Evolutionary conservation across 2,329 filamentous ascomycete species (phyloP).

Genomic region (Fragosphaeria purpurea): DNA sequence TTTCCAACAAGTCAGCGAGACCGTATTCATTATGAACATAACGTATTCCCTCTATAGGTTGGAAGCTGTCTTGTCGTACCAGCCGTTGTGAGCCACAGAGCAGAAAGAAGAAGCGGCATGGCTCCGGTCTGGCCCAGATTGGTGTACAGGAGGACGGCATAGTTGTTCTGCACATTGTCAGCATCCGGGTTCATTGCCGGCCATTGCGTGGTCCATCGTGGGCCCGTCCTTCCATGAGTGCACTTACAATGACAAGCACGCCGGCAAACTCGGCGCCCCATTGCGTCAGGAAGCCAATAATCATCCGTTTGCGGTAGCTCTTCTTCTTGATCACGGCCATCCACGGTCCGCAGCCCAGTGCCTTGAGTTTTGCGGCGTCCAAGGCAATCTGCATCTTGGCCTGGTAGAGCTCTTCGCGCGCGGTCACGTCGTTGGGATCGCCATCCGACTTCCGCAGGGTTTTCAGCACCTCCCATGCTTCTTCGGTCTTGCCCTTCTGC

Average conservation of each 20-base stretch:
- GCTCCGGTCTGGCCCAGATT: conserved; percentile 28
- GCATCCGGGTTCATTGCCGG: too few species aligned
- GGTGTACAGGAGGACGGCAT: conserved; percentile 27
- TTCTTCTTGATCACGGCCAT: conserved; percentile 34
- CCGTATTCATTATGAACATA: too few species aligned
- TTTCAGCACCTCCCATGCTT: conserved; percentile 33
- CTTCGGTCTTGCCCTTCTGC: conserved; percentile 31
- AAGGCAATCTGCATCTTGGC: conserved; percentile 34
- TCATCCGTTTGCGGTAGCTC: conserved; percentile 40
- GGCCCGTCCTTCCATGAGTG: too few species aligned
- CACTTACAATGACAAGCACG: conserved; percentile 31
- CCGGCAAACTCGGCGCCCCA: conserved; percentile 45
- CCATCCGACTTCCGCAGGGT: conserved; percentile 26
- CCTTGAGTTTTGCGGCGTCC: conserved; percentile 29
- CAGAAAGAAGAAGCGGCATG: conserved; percentile 30
- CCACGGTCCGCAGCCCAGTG: conserved; percentile 30
- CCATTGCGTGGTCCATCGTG: too few species aligned
- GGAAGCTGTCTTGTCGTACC: conserved; percentile 9
- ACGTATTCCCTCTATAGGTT: too few species aligned
- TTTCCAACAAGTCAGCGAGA: too few species aligned
- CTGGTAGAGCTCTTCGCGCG: conserved; percentile 36
- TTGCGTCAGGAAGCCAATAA: conserved; percentile 40
- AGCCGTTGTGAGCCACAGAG: conserved; percentile 33
- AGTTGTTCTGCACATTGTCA: conserved; percentile 24
- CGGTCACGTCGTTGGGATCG: conserved; percentile 30